A percentile compares a stretch with the other conserved stretches of the same genome.
phyloP scores from a whole-genome alignment of 192 early-diverging fungal species.

The Coemansia reversa region DNA sequence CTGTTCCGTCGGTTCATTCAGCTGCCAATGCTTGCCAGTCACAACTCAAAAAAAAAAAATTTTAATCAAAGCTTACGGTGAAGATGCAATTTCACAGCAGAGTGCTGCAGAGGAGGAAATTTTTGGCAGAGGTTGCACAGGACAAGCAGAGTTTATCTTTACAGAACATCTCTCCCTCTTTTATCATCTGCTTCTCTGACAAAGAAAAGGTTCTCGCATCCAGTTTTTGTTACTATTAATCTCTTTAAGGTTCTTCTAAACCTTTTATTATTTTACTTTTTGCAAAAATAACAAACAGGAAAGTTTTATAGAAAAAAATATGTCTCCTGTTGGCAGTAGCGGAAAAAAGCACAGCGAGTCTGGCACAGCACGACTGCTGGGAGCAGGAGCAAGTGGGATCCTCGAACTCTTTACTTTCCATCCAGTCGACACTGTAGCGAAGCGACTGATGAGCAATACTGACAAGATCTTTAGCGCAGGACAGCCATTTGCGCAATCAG shows the following conservation, averaged over 20 bases:
- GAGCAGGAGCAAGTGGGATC: conserved; percentile 88
- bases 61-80: conserved; percentile 6
- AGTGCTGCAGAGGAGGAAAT: not conserved
- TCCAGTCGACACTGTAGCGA: conserved; percentile 97
- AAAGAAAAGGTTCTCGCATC: not conserved
- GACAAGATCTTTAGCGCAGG: conserved; percentile 70
- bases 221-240: conserved; percentile 7
- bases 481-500: conserved; percentile 62
- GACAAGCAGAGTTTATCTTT: no score
- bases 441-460: conserved; percentile 96
- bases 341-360: conserved; percentile 80
- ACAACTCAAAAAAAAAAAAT: conserved; percentile 11
- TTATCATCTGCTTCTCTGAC: conserved; percentile 1
- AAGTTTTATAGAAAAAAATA: conserved; percentile 8
- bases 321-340: conserved; percentile 50
- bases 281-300: not conserved
- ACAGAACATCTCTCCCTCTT: not conserved
- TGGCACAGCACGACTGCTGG: conserved; percentile 81
- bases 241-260: not conserved
- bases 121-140: not conserved
- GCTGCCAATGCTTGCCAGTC: no score
- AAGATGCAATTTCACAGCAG: not conserved
- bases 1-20: no score
- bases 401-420: conserved; percentile 96
- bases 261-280: conserved; percentile 1